Conservation (phyloP, 2,329 filamentous ascomycete genomes). For the Pseudopithomyces chartarum region DNA sequence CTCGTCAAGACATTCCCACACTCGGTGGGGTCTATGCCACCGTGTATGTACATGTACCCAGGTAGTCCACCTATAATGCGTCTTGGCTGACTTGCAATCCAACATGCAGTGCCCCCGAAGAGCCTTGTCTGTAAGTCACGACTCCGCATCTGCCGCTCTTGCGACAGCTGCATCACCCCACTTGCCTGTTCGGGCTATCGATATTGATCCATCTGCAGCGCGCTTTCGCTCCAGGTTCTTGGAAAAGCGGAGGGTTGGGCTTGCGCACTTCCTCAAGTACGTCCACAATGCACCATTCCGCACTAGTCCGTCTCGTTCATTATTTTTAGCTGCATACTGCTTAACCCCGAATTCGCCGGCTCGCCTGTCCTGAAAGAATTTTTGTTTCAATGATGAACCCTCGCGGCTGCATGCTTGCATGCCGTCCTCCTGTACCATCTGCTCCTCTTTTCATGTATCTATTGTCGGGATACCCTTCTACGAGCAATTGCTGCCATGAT, state of each 20-base stretch:
- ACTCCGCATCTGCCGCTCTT: background rate
- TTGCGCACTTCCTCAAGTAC: slow-evolving; percentile 94
- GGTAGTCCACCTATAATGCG: no score
- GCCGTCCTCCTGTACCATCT: background rate
- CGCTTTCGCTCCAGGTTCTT: slow-evolving; percentile 82
- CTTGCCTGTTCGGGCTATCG: slow-evolving; percentile 16
- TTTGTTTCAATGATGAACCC: slow-evolving; percentile 63
- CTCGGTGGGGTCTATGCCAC: slow-evolving; percentile 84
- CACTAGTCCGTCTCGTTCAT: slow-evolving; percentile 35
- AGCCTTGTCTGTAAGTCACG: slow-evolving; percentile 75
- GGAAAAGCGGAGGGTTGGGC: slow-evolving; percentile 77
- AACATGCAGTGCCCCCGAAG: slow-evolving; percentile 73
- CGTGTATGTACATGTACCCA: slow-evolving; percentile 34
- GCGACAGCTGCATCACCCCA: slow-evolving; percentile 16
- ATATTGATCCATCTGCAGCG: slow-evolving; percentile 46
- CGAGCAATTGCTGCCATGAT: background rate
- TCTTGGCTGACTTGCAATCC: no score
- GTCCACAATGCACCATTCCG: slow-evolving; percentile 44
- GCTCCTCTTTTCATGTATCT: background rate
- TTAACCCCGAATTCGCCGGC: slow-evolving; percentile 92
- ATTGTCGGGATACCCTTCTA: background rate
- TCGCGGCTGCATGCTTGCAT: slow-evolving; percentile 3
- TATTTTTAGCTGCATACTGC: slow-evolving; percentile 73
- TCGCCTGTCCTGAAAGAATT: slow-evolving; percentile 93
- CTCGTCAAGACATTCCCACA: slow-evolving; percentile 82